Conservation (phyloP, 768 basidiomycete genomes). For the Leccinum aurantiacum region DNA sequence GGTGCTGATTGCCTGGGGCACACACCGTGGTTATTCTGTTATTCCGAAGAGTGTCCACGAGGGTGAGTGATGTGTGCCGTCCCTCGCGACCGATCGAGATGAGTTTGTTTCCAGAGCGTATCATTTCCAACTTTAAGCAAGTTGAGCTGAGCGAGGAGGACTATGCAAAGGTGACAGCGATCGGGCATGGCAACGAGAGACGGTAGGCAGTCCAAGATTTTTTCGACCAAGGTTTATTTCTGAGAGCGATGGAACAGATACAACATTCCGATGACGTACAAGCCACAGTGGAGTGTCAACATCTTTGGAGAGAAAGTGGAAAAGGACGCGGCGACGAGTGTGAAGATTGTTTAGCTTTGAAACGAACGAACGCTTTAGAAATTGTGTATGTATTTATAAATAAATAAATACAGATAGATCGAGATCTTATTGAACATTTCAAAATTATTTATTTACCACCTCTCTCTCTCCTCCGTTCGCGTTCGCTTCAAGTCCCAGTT, state of each 20-base stretch:
- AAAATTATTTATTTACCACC: slow-evolving; percentile 8
- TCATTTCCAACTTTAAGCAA: slow-evolving; percentile 77
- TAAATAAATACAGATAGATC: slow-evolving; percentile 1
- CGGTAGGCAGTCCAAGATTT: slow-evolving; percentile 25
- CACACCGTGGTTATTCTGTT: slow-evolving; percentile 71
- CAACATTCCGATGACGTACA: slow-evolving; percentile 65
- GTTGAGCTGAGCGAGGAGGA: slow-evolving; percentile 65
- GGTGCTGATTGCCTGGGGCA: slow-evolving; percentile 82
- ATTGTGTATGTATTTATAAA: neutral
- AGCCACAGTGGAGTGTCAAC: slow-evolving; percentile 68
- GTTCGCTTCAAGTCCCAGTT: neutral
- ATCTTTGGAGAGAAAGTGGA: slow-evolving; percentile 68
- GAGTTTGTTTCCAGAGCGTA: slow-evolving; percentile 44
- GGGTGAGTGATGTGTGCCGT: slow-evolving; percentile 30
- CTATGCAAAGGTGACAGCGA: slow-evolving; percentile 49
- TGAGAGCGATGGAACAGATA: slow-evolving; percentile 23
- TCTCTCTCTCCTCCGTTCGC: too few relatives aligned
- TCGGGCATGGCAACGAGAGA: slow-evolving; percentile 39
- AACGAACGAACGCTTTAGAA: neutral
- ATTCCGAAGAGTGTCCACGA: slow-evolving; percentile 83
- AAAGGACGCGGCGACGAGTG: slow-evolving; percentile 32
- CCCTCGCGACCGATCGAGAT: neutral
- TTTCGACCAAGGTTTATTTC: too few relatives aligned
- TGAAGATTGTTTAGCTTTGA: slow-evolving; percentile 33
- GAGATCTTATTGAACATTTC: slow-evolving; percentile 14